These are phyloP conservation scores for Selaginella moellendorffii DNA, from an alignment of 75 land plant species.

Conservation along the genomic window DNA sequence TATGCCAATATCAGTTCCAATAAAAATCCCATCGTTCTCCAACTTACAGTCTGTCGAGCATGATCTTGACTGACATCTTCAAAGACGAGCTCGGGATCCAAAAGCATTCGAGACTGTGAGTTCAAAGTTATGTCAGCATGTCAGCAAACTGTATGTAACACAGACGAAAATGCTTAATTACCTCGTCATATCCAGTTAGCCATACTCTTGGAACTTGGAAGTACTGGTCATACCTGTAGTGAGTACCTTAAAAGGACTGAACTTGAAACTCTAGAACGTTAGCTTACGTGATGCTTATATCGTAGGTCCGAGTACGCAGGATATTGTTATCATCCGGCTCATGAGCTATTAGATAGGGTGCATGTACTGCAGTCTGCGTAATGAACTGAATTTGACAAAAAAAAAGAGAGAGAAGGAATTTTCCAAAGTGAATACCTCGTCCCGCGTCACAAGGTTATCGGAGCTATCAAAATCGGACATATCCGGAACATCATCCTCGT, in stretches of 20 bases:
- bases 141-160: constrained; percentile 2
- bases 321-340: constrained; percentile 98
- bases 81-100: constrained; percentile 84
- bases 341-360: constrained; percentile 43
- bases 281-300: constrained; percentile 94
- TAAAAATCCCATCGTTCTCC: neutral
- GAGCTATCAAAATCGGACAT: constrained; percentile 58
- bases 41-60: constrained; percentile 77
- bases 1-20: neutral
- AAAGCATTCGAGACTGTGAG: constrained; percentile 73
- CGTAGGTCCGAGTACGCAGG: constrained; percentile 84
- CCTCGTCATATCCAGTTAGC: constrained; percentile 99
- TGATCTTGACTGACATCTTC: constrained; percentile 99
- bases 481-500: constrained; percentile 93
- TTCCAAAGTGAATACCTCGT: too few relatives aligned
- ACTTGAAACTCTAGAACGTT: too few relatives aligned
- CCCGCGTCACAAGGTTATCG: constrained; percentile 46
- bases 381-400: neutral
- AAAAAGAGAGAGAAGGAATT: too few relatives aligned
- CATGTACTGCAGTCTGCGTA: constrained; percentile 52
- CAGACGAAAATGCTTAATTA: constrained; percentile 13
- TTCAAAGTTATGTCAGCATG: neutral
- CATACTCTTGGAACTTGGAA: constrained; percentile 96
- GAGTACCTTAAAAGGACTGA: too few relatives aligned
- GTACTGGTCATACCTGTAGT: constrained; percentile 90